Evolutionary conservation across 371 early-diverging fungal genomes (phyloP).

Genomic region (Lichtheimia ramosa): DNA sequence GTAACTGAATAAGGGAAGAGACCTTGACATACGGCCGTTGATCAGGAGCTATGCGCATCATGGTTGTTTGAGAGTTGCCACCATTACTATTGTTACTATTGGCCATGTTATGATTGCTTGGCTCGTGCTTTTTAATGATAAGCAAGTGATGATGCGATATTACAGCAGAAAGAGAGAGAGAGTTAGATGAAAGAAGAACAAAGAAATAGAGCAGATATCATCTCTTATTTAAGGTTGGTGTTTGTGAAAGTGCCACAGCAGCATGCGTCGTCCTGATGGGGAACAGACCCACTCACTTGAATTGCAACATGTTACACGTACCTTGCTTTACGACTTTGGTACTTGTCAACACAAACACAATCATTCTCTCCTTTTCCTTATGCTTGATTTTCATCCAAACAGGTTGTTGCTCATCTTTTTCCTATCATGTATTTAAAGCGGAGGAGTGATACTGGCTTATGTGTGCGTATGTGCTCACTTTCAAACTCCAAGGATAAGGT

Average conservation of each 20-base stretch:
- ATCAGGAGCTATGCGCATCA: conserved; percentile 34
- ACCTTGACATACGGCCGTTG: conserved; percentile 40
- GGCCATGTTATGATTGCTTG: conserved; percentile 11
- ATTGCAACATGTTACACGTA: too few species aligned
- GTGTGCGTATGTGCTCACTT: neutral
- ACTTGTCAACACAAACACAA: too few species aligned
- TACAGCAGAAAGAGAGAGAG: conserved; percentile 1
- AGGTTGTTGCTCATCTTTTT: neutral
- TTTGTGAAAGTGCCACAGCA: too few species aligned
- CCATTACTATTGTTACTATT: conserved; percentile 1
- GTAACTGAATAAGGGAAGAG: neutral
- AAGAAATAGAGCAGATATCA: neutral
- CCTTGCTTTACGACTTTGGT: too few species aligned
- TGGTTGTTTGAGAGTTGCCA: conserved; percentile 22
- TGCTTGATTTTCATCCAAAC: too few species aligned
- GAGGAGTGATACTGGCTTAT: neutral
- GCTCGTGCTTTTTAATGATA: neutral
- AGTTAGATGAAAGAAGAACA: conserved; percentile 3
- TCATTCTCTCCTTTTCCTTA: too few species aligned
- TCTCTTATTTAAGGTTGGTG: too few species aligned
- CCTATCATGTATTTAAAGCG: neutral
- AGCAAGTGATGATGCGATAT: neutral
- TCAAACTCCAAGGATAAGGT: too few species aligned
- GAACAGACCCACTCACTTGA: too few species aligned
- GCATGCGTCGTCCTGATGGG: too few species aligned